phyloP scores from a whole-genome alignment of 306 rosid species.

The Inga leiocalycina region DNA sequence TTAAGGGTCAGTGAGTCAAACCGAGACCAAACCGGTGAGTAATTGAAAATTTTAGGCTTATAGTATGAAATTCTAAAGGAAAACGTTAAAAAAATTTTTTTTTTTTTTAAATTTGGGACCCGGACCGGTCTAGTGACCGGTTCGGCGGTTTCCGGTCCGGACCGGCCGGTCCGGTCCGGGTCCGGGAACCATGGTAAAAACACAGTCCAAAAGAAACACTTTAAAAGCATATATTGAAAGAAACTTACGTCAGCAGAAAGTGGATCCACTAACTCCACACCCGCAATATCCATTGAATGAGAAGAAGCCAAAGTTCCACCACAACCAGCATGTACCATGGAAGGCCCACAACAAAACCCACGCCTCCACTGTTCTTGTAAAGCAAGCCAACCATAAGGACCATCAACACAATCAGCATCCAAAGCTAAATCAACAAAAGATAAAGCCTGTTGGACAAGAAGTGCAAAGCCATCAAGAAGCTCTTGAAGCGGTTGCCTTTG shows the following conservation, averaged over 20 bases:
- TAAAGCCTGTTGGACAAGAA: constrained; percentile 94
- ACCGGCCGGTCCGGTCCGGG: too few species aligned
- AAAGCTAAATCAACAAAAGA: constrained; percentile 91
- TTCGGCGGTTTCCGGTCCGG: too few species aligned
- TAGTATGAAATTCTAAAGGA: too few species aligned
- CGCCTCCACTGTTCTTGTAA: constrained; percentile 98
- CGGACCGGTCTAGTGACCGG: too few species aligned
- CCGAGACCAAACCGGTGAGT: too few species aligned
- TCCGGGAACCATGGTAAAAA: too few species aligned
- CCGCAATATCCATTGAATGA: constrained; percentile 98
- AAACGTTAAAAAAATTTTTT: too few species aligned
- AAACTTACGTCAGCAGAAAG: constrained; percentile 90
- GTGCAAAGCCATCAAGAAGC: constrained; percentile 87
- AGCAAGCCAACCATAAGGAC: constrained; percentile 97
- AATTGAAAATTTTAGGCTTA: too few species aligned
- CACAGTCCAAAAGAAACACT: constrained; percentile 28
- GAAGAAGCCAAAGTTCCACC: constrained; percentile 97
- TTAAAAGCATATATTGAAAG: background rate
- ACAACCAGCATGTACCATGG: constrained; percentile 96
- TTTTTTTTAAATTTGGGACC: too few species aligned
- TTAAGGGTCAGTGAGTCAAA: too few species aligned
- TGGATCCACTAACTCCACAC: constrained; percentile 96
- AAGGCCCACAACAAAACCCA: constrained; percentile 97
- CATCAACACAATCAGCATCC: constrained; percentile 94
- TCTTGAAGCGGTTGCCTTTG: constrained; percentile 97